phyloP scores from a whole-genome alignment of 331 rosid genomes.

The Malus hybrid region DNA sequence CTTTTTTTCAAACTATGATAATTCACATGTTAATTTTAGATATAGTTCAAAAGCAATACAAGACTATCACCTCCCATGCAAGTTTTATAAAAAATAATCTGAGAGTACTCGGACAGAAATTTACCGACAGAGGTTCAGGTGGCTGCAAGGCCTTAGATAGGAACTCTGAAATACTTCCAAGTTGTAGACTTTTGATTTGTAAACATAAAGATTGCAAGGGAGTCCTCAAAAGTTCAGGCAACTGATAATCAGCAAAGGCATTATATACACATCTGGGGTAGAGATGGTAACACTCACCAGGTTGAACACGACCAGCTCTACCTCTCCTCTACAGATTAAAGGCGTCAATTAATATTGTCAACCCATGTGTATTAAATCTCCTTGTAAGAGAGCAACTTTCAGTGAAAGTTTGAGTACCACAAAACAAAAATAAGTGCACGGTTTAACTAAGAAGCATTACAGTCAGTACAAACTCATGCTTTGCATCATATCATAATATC shows the following conservation, averaged over 20 bases:
- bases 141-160: conserved; percentile 46
- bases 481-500: background rate
- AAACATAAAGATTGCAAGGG: conserved; percentile 43
- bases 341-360: background rate
- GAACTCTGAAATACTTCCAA: conserved; percentile 47
- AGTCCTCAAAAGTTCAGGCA: conserved; percentile 48
- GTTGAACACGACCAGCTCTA: conserved; percentile 53
- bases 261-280: conserved; percentile 42
- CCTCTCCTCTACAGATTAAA: conserved; percentile 36
- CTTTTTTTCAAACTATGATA: background rate
- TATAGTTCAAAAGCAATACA: background rate
- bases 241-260: conserved; percentile 43
- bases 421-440: background rate
- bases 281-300: conserved; percentile 47
- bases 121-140: conserved; percentile 41
- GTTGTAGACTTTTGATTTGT: conserved; percentile 48
- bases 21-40: background rate
- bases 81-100: background rate
- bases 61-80: background rate
- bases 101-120: background rate
- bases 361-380: background rate
- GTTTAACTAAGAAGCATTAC: background rate
- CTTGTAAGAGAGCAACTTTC: background rate
- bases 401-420: too few relatives aligned
- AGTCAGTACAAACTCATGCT: background rate